These are phyloP conservation scores for Solanum dulcamara DNA, from an alignment of 257 asterid species.

Conservation along the genomic window DNA sequence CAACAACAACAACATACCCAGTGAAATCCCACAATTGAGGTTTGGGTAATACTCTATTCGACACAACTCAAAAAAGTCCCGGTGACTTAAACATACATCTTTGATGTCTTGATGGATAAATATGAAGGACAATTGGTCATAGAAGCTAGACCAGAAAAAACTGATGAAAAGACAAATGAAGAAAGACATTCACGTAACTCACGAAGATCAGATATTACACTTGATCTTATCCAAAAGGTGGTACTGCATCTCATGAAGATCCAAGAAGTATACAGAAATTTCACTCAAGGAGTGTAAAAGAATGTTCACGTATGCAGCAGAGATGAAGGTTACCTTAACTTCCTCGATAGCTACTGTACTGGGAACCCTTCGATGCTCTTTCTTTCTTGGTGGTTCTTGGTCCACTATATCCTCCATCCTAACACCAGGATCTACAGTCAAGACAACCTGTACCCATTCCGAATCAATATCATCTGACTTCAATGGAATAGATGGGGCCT, in stretches of 20 bases:
- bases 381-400: slow-evolving; percentile 82
- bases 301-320: background rate
- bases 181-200: background rate
- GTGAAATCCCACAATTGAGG: no score
- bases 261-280: background rate
- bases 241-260: background rate
- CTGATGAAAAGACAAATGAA: background rate
- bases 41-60: background rate
- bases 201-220: background rate
- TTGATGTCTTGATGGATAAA: background rate
- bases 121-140: background rate
- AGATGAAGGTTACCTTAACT: slow-evolving; percentile 59
- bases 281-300: background rate
- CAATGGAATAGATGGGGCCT: slow-evolving; percentile 29
- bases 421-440: slow-evolving; percentile 85
- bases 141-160: background rate
- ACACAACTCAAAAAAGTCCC: background rate
- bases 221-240: background rate
- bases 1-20: background rate
- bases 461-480: slow-evolving; percentile 27
- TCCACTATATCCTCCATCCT: slow-evolving; percentile 92
- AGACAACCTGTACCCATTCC: slow-evolving; percentile 38
- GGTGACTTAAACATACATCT: background rate
- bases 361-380: slow-evolving; percentile 98
- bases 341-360: slow-evolving; percentile 98